Evolutionary conservation across 2,329 filamentous ascomycete species (phyloP).

Genomic region (Colletotrichum agaves): DNA sequence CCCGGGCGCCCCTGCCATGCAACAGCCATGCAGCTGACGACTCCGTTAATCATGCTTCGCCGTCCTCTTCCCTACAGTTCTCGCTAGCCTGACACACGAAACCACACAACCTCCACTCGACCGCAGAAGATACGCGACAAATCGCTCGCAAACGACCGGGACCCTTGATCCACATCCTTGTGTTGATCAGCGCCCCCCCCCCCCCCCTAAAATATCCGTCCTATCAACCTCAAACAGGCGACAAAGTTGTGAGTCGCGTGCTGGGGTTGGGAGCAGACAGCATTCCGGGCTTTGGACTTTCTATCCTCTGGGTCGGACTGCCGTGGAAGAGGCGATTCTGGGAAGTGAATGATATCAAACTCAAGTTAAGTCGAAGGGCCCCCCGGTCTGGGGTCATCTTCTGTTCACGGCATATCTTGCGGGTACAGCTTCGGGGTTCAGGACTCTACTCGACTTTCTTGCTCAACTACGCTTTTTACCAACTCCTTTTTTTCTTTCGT

Average conservation of each 20-base stretch:
- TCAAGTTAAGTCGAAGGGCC: constrained; percentile 33
- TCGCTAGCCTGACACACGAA: constrained; percentile 39
- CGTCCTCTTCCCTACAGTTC: constrained; percentile 36
- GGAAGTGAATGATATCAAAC: constrained; percentile 30
- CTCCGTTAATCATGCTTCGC: constrained; percentile 38
- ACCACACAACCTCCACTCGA: constrained; percentile 37
- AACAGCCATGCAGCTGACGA: constrained; percentile 34
- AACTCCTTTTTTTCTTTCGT: constrained; percentile 1
- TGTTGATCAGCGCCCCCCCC: constrained; percentile 60
- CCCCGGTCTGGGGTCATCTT: constrained; percentile 21
- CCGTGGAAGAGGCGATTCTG: constrained; percentile 29
- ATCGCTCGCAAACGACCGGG: constrained; percentile 31
- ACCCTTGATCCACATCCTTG: constrained; percentile 46
- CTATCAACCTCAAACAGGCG: constrained; percentile 64
- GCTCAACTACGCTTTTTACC: constrained; percentile 13
- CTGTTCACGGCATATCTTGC: constrained; percentile 24
- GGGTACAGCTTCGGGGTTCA: constrained; percentile 5
- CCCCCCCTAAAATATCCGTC: constrained; percentile 55
- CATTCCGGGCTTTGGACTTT: constrained; percentile 19
- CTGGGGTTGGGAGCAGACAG: constrained; percentile 30
- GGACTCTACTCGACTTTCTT: constrained; percentile 17
- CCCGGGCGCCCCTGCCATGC: constrained; percentile 13
- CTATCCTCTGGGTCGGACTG: constrained; percentile 1
- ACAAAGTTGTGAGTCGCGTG: constrained; percentile 37
- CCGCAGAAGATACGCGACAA: constrained; percentile 35